Conservation (phyloP, 1,284 basidiomycete species). For the Prillingera fragicola region DNA sequence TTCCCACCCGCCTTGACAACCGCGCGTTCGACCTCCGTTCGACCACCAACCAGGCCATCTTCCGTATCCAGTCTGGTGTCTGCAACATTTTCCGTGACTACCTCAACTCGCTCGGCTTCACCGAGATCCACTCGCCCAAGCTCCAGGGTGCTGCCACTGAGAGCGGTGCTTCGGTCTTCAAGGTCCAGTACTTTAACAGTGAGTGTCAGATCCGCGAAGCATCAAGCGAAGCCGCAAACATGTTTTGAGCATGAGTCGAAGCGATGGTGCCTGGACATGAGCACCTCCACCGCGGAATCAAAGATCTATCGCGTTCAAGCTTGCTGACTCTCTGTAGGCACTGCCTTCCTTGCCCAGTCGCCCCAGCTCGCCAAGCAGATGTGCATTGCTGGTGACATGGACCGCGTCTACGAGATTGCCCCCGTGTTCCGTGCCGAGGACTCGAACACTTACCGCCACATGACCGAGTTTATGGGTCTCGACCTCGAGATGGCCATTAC, state of each 20-base stretch:
- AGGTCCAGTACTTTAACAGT: constrained; percentile 97
- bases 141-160: constrained; percentile 96
- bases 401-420: constrained; percentile 95
- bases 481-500: constrained; percentile 99
- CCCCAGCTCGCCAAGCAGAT: constrained; percentile 99
- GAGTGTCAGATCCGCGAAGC: constrained; percentile 20
- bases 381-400: constrained; percentile 98
- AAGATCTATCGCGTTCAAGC: background rate
- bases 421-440: constrained; percentile 91
- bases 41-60: constrained; percentile 92
- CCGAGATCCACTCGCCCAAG: constrained; percentile 97
- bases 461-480: constrained; percentile 98
- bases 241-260: no score
- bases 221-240: background rate
- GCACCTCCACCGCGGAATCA: no score
- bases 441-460: constrained; percentile 93
- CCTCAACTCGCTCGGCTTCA: constrained; percentile 62
- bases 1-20: constrained; percentile 93
- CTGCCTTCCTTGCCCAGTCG: constrained; percentile 89
- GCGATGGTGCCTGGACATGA: no score
- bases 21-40: constrained; percentile 94
- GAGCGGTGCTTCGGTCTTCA: constrained; percentile 94
- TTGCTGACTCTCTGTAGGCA: constrained; percentile 28
- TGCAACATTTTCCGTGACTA: constrained; percentile 83
- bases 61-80: constrained; percentile 83